phyloP scores from a whole-genome alignment of 345 rosid genomes.

The Syzygium aromaticum region DNA sequence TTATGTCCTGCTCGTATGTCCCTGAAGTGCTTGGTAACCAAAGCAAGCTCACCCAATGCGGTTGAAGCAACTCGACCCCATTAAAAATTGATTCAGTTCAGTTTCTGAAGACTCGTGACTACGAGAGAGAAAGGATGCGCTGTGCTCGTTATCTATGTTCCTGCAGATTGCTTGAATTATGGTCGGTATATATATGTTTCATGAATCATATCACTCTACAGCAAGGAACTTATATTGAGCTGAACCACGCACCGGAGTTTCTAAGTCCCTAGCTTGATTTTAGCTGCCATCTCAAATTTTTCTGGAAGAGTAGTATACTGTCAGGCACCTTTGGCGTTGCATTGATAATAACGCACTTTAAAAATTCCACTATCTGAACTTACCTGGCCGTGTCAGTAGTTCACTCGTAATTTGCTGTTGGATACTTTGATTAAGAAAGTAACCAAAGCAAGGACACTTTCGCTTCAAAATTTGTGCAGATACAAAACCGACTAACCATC shows the following conservation, averaged over 20 bases:
- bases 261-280: neutral
- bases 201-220: neutral
- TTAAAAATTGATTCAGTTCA: neutral
- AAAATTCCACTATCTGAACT: neutral
- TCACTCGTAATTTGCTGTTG: neutral
- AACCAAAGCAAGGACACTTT: neutral
- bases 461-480: neutral
- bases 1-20: neutral
- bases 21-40: neutral
- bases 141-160: neutral
- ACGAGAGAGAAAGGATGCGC: neutral
- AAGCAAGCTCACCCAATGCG: neutral
- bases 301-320: neutral
- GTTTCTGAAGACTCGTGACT: neutral
- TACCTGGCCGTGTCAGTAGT: neutral
- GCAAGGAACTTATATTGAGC: neutral
- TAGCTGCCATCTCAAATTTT: neutral
- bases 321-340: neutral
- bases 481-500: neutral
- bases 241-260: neutral
- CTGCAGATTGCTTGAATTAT: neutral
- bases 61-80: neutral
- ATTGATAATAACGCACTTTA: neutral
- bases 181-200: neutral
- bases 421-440: neutral